phyloP scores from a whole-genome alignment of 2,329 filamentous ascomycete genomes.

The Monosporascus sp. region DNA sequence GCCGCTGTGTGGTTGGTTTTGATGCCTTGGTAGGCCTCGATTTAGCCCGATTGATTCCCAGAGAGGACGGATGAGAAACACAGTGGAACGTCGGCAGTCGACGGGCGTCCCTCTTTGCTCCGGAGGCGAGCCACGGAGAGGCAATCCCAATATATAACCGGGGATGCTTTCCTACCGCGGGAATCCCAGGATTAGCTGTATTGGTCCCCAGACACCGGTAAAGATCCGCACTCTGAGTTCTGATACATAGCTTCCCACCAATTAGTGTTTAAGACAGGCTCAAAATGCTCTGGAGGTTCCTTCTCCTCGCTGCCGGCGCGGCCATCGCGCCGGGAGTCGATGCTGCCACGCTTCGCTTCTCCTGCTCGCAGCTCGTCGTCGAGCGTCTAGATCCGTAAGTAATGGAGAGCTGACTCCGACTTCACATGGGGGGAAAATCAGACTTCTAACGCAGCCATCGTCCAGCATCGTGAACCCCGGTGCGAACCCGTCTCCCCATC shows the following conservation, averaged over 20 bases:
- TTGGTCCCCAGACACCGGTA: neutral
- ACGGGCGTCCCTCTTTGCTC: neutral
- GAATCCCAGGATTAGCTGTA: neutral
- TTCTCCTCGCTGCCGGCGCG: constrained; percentile 8
- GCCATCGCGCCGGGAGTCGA: neutral
- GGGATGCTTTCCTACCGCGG: neutral
- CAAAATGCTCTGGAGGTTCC: neutral
- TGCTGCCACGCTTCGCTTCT: constrained; percentile 15
- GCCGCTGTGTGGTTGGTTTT: too few species aligned
- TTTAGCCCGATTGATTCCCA: too few species aligned
- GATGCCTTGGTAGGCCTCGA: too few species aligned
- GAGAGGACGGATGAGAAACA: too few species aligned
- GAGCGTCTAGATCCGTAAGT: constrained; percentile 17
- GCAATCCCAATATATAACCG: neutral
- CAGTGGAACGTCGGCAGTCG: neutral
- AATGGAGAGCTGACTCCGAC: neutral
- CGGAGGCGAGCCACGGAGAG: neutral
- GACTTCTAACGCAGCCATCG: neutral
- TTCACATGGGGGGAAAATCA: too few species aligned
- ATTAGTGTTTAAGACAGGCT: neutral
- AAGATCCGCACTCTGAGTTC: neutral
- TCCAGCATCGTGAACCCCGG: constrained; percentile 25
- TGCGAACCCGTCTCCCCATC: constrained; percentile 39
- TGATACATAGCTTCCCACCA: too few species aligned
- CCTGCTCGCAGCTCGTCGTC: constrained; percentile 47